Conservation (phyloP, 2,329 filamentous ascomycete species). For the Aspergillus sclerotialis region DNA sequence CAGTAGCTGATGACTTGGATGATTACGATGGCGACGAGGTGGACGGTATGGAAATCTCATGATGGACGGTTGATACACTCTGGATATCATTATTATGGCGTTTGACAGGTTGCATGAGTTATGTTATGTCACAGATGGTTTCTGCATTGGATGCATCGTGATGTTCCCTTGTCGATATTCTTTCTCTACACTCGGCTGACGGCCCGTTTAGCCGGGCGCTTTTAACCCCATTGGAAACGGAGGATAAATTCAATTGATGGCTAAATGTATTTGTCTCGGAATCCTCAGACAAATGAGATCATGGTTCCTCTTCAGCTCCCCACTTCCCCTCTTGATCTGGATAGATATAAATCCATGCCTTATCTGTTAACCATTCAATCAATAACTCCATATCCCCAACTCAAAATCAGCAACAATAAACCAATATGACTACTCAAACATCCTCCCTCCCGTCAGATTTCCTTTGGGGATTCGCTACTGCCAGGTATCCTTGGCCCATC, state of each 20-base stretch:
- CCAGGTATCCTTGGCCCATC: constrained; percentile 46
- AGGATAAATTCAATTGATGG: too few relatives aligned
- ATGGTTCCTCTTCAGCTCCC: constrained; percentile 4
- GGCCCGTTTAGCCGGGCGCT: constrained; percentile 11
- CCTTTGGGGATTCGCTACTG: constrained; percentile 73
- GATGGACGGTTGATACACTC: constrained; percentile 1
- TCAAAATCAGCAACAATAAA: background rate
- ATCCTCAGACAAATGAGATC: background rate
- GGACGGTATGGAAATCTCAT: constrained; percentile 41
- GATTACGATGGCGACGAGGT: constrained; percentile 41
- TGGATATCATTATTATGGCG: constrained; percentile 9
- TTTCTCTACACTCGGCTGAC: constrained; percentile 7
- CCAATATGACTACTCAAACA: constrained; percentile 21
- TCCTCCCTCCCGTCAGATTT: constrained; percentile 58
- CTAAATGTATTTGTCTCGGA: background rate
- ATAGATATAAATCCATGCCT: background rate
- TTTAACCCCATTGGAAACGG: constrained; percentile 5
- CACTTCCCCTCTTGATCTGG: constrained; percentile 5
- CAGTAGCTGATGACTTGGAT: constrained; percentile 26
- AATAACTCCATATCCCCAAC: background rate
- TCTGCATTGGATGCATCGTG: background rate
- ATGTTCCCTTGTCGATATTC: constrained; percentile 1
- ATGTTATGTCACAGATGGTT: too few relatives aligned
- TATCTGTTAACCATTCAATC: too few relatives aligned
- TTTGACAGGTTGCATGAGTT: constrained; percentile 7